Evolutionary conservation across 2,329 filamentous ascomycete species (phyloP).

Genomic region (Cladosporium colombiae): DNA sequence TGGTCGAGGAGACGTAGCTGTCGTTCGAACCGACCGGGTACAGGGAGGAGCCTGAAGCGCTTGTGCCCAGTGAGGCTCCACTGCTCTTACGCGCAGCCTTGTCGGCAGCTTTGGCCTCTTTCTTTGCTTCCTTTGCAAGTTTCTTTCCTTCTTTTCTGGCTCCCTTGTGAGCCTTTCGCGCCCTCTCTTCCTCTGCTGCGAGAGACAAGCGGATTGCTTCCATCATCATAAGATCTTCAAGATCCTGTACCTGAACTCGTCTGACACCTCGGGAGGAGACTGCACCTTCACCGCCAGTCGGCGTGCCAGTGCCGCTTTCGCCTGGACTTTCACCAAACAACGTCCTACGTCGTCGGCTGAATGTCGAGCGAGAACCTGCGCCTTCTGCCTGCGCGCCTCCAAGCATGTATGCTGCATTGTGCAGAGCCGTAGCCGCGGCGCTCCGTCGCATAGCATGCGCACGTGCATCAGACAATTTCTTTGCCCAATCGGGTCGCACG

Average conservation of each 20-base stretch:
- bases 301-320: conserved; percentile 48
- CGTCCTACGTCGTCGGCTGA: conserved; percentile 52
- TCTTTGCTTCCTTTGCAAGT: conserved; percentile 73
- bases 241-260: conserved; percentile 72
- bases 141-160: conserved; percentile 80
- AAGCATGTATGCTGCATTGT: conserved; percentile 92
- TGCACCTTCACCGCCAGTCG: conserved; percentile 34
- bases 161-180: conserved; percentile 80
- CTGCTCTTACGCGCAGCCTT: conserved; percentile 52
- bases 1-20: conserved; percentile 35
- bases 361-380: conserved; percentile 20
- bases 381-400: conserved; percentile 44
- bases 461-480: conserved; percentile 81
- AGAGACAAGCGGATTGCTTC: conserved; percentile 90
- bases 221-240: conserved; percentile 98
- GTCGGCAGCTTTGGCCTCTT: conserved; percentile 65
- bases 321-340: conserved; percentile 54
- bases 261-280: conserved; percentile 32
- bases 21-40: conserved; percentile 38
- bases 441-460: conserved; percentile 83
- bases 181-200: conserved; percentile 91
- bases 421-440: conserved; percentile 88
- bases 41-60: conserved; percentile 58
- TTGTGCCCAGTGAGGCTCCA: conserved; percentile 49
- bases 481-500: conserved; percentile 90